Percentiles rank a stretch among this genome's conserved stretches.
phyloP scores from a whole-genome alignment of 805 yeast genomes.

The Barnettozyma salicaria region DNA sequence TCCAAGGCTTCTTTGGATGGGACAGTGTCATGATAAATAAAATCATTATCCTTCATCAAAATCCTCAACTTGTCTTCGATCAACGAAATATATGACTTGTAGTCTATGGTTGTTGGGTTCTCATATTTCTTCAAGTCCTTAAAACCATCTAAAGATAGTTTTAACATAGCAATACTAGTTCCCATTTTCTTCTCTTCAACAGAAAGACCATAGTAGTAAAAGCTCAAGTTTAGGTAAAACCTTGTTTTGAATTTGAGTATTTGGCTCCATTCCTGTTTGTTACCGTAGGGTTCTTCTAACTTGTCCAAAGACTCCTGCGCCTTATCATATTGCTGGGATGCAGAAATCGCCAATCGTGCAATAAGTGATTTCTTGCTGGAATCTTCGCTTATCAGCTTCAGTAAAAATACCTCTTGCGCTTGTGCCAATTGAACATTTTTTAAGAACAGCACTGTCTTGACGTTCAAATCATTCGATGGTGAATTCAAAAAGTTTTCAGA shows the following conservation, averaged over 20 bases:
- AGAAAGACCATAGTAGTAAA: constrained; percentile 51
- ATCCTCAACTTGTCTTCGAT: constrained; percentile 32
- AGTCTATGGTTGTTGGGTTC: constrained; percentile 31
- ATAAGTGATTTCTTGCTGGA: constrained; percentile 53
- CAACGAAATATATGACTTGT: constrained; percentile 27
- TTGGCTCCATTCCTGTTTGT: constrained; percentile 46
- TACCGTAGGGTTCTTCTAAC: constrained; percentile 33
- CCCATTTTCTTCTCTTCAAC: constrained; percentile 64
- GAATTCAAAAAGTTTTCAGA: constrained; percentile 83
- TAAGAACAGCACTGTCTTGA: constrained; percentile 61
- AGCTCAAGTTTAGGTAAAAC: constrained; percentile 54
- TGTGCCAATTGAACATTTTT: constrained; percentile 70
- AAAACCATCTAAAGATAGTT: constrained; percentile 41
- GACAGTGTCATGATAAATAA: constrained; percentile 73
- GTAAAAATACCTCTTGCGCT: constrained; percentile 77
- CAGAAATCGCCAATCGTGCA: constrained; percentile 66
- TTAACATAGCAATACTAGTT: constrained; percentile 62
- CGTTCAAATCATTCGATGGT: constrained; percentile 72
- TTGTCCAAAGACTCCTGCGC: constrained; percentile 41
- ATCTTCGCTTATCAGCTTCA: constrained; percentile 48
- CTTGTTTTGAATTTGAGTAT: constrained; percentile 45
- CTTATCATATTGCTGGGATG: constrained; percentile 48
- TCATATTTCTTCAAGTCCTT: constrained; percentile 27
- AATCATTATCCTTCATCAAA: constrained; percentile 79
- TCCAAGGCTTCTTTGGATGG: constrained; percentile 53